Percentiles rank a stretch among this genome's conserved stretches.
Evolutionary conservation across 2,329 filamentous ascomycete species (phyloP).

Genomic region (Penicillium hesseltinei): DNA sequence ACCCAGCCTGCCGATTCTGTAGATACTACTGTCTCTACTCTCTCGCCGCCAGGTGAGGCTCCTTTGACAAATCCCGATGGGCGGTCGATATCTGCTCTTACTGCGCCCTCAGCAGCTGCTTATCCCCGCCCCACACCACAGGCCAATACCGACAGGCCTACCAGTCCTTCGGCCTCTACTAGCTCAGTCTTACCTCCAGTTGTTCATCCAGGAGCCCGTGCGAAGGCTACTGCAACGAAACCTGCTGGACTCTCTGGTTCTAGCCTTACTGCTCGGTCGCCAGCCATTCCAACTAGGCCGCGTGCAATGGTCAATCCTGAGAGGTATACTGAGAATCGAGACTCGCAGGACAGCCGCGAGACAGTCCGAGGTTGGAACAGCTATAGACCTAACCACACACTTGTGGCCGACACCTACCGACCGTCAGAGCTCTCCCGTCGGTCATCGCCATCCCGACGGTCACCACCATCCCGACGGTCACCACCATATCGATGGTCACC

Average conservation of each 20-base stretch:
- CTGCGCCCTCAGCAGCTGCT: not conserved
- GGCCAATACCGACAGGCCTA: not conserved
- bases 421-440: not conserved
- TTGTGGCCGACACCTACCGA: not conserved
- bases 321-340: not conserved
- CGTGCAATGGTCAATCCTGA: not conserved
- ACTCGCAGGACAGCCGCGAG: not conserved
- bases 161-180: not conserved
- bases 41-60: not conserved
- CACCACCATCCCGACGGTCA: not conserved
- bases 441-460: not conserved
- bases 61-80: not conserved
- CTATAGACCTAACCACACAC: not conserved
- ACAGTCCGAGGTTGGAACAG: not conserved
- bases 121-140: not conserved
- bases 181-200: not conserved
- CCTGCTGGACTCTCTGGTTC: not conserved
- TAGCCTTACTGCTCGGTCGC: too few species aligned
- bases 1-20: not conserved
- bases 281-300: not conserved
- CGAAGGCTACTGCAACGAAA: not conserved
- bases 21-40: not conserved
- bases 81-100: not conserved
- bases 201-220: not conserved
- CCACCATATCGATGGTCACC: not conserved